Base-by-base conservation (phyloP, 106 monocot genomes). In the Ottelia alismoides region DNA sequence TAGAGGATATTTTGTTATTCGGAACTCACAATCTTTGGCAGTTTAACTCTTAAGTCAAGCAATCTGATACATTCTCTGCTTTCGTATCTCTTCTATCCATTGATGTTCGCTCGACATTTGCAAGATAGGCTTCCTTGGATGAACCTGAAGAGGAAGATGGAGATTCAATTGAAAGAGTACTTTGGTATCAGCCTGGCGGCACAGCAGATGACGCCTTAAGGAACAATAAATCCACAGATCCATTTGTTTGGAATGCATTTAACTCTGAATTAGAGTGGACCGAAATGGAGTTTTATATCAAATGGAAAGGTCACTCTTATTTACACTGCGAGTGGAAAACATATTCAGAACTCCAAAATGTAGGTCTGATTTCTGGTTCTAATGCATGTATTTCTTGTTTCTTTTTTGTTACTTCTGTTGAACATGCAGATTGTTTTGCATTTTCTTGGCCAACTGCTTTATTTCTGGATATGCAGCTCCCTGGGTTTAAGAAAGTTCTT, bases 221-320 rank as follows among this genome's bases (percentile, higher is more conserved):
- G 70, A 80, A 75, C 49, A 73, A 77, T 45, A 75, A 53, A 66
- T 79, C 86, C 31, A 45, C 65, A 26, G 70, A 65, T 20, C 98
- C 98, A 66, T 57, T 63, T 62, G 79, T 83, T 12, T 24, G 71
- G 24, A 83, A 62, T 54, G 53, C 53, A 3, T 49, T 53, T 17
- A 81, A 83, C 22, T 63, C 61, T 26, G 86, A 90, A 46, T 52
- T 73, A 61, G 71, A 79, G 18, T 99, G 98, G 98, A 70, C 77
- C 63, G 72, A 86, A 22, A 55, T 86, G 7, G 98, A 98, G 62
- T 91, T 99, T 30, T 91, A 81, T 65, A 79, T 98, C 23, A 99
- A 99, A 66, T 80, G 89, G 85, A 99, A 99, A 78, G 85, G 90
- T 30, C 90, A 99, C 25, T 99, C 98, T 47, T 86, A 90, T 66